A percentile compares a stretch with the other conserved stretches of the same genome.
Evolutionary conservation across 2,329 filamentous ascomycete species (phyloP).

Genomic region (Pseudocercospora fuligena): DNA sequence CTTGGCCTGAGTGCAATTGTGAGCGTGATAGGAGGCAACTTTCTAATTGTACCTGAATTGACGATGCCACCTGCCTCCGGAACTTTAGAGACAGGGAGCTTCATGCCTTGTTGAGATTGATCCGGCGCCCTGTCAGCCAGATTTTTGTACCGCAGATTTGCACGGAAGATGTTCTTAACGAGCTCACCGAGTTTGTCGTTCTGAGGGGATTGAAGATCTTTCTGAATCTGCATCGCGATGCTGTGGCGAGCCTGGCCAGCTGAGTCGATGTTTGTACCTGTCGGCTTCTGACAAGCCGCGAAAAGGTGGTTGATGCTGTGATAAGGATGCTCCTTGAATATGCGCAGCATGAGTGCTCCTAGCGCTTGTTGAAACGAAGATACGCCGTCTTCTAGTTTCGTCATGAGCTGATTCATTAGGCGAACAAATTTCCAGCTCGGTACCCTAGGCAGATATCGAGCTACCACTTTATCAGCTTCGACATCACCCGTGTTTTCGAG

Average conservation of each 20-base stretch:
- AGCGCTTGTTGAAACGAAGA: conserved; percentile 78
- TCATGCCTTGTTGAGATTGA: conserved; percentile 25
- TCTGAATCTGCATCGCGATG: conserved; percentile 72
- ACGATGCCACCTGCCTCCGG: conserved; percentile 66
- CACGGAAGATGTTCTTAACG: conserved; percentile 75
- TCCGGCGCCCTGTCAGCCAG: conserved; percentile 68
- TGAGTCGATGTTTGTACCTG: conserved; percentile 64
- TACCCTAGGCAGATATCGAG: conserved; percentile 70
- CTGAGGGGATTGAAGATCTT: conserved; percentile 54
- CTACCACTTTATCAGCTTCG: conserved; percentile 77
- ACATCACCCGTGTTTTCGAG: conserved; percentile 73
- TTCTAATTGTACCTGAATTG: conserved; percentile 57
- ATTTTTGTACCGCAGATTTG: conserved; percentile 67
- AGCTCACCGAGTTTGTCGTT: conserved; percentile 57
- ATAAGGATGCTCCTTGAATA: conserved; percentile 91
- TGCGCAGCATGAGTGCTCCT: conserved; percentile 73
- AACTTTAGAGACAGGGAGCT: conserved; percentile 67
- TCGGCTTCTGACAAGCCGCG: conserved; percentile 59
- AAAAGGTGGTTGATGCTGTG: conserved; percentile 98
- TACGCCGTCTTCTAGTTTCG: conserved; percentile 76
- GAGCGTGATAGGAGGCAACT: conserved; percentile 87
- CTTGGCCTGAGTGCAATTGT: conserved; percentile 75
- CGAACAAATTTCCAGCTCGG: conserved; percentile 90
- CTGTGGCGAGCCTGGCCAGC: conserved; percentile 73
- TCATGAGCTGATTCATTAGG: conserved; percentile 94